These are phyloP conservation scores for Cenococcum geophilum DNA, from an alignment of 495 filamentous ascomycete genomes.

Conservation along the genomic window DNA sequence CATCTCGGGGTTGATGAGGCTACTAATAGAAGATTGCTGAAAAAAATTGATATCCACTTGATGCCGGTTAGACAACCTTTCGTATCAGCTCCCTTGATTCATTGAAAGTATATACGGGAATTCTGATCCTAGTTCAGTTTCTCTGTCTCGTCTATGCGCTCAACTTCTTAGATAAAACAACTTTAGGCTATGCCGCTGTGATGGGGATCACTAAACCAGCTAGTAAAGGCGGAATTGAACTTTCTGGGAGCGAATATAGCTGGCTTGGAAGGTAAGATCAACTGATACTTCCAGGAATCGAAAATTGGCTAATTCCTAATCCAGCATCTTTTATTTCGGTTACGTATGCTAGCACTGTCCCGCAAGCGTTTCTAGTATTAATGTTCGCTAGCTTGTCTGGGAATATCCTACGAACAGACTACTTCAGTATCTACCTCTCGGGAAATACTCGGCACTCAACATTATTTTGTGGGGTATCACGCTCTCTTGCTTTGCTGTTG, in stretches of 20 bases:
- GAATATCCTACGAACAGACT: constrained; percentile 55
- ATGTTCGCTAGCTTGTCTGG: constrained; percentile 32
- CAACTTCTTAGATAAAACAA: constrained; percentile 54
- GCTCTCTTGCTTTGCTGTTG: constrained; percentile 40
- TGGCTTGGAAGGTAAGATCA: constrained; percentile 10
- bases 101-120: not conserved
- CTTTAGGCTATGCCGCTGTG: constrained; percentile 48
- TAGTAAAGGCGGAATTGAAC: constrained; percentile 14
- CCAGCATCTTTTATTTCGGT: constrained; percentile 33
- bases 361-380: too few relatives aligned
- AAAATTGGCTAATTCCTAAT: too few relatives aligned
- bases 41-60: constrained; percentile 39
- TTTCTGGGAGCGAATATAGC: constrained; percentile 13
- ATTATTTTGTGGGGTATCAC: constrained; percentile 44
- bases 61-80: constrained; percentile 32
- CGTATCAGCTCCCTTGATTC: not conserved
- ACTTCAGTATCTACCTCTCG: constrained; percentile 55
- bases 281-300: too few relatives aligned
- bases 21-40: constrained; percentile 44
- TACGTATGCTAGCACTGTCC: constrained; percentile 26
- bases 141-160: constrained; percentile 40
- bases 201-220: constrained; percentile 40
- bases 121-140: constrained; percentile 17
- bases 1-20: constrained; percentile 47
- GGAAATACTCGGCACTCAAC: constrained; percentile 44